Base-by-base conservation (phyloP, 1,284 basidiomycete genomes). In the Austroboletus novae-zelandiae region DNA sequence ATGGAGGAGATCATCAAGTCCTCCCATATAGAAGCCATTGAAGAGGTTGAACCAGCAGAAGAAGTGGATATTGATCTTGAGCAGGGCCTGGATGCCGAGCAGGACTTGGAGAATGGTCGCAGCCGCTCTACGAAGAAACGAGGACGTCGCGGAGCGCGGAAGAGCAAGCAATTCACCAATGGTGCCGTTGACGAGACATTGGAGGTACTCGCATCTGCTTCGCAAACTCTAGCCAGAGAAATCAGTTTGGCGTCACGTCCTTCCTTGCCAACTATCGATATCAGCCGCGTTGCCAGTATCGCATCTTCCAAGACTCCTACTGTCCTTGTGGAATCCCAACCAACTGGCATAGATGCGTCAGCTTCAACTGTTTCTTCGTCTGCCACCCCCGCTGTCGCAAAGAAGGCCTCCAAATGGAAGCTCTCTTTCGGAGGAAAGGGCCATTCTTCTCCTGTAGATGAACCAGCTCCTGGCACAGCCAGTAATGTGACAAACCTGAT, bases 331-430 rank as follows among this genome's bases (percentile, higher is more conserved):
- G 64, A 64, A 31, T 35, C 50, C 1, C 32, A 50, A 8, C 18
- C 18, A 14, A 17, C 25, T 34, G 34, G 29, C 11, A n/a, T 41
- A 3, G 62, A 62, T 39, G 11, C 40, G 8, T 42, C 43, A 0
- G 43, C 48, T 37, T 50, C 53, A 1, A 39, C 58, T 27, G 47
- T 45, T 48, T 40, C 50, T 2, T 45, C 53, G 18, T 34, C 53
- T 2, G 17, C 46, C 5, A 20, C 25, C 5, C 45, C 56, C 2
- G 47, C 54, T 5, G 57, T 66, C 8, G 59, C 56, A 58, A 91
- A 90, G 78, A 91, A 90, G 73, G 71, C 84, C 48, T 86, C 83
- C 41, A 89, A 84, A 65, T 91, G 88, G 88, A 89, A 86, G 64
- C 74, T 89, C 48, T 74, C 80, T 48, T 88, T 91, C 63, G 84